Conservation (phyloP, 2,329 filamentous ascomycete genomes). For the Myriangium duriaei region DNA sequence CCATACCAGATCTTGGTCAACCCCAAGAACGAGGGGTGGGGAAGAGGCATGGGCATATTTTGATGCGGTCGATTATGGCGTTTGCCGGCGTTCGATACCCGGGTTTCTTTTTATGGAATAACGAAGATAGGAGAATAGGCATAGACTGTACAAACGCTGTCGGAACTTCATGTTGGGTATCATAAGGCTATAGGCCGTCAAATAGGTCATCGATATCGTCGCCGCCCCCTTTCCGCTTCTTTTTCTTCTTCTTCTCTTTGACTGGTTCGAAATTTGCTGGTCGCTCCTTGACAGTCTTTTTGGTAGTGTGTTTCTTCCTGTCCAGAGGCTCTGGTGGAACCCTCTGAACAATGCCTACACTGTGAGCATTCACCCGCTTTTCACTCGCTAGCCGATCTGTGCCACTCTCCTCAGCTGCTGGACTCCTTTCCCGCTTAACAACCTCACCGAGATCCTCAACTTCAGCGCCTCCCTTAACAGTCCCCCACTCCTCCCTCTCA, state of each 20-base stretch:
- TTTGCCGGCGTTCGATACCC: slow-evolving; percentile 8
- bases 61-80: slow-evolving; percentile 24
- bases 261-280: neutral
- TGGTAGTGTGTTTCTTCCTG: slow-evolving; percentile 5
- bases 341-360: neutral
- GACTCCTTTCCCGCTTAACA: slow-evolving; percentile 19
- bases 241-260: slow-evolving; percentile 27
- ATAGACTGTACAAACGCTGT: neutral
- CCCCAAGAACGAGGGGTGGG: slow-evolving; percentile 68
- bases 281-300: neutral
- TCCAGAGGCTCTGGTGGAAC: neutral
- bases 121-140: slow-evolving; percentile 3
- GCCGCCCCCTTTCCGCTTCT: slow-evolving; percentile 43
- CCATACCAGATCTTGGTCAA: slow-evolving; percentile 88
- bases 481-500: slow-evolving; percentile 23
- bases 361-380: neutral
- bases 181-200: slow-evolving; percentile 33
- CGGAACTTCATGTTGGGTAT: slow-evolving; percentile 4
- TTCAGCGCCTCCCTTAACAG: slow-evolving; percentile 1
- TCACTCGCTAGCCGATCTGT: too few relatives aligned
- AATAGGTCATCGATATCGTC: slow-evolving; percentile 68
- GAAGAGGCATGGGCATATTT: slow-evolving; percentile 65
- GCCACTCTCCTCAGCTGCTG: too few relatives aligned
- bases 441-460: slow-evolving; percentile 21
- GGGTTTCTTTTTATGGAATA: too few relatives aligned